phyloP scores from a whole-genome alignment of 2,329 filamentous ascomycete genomes.

The Beauveria sp. region DNA sequence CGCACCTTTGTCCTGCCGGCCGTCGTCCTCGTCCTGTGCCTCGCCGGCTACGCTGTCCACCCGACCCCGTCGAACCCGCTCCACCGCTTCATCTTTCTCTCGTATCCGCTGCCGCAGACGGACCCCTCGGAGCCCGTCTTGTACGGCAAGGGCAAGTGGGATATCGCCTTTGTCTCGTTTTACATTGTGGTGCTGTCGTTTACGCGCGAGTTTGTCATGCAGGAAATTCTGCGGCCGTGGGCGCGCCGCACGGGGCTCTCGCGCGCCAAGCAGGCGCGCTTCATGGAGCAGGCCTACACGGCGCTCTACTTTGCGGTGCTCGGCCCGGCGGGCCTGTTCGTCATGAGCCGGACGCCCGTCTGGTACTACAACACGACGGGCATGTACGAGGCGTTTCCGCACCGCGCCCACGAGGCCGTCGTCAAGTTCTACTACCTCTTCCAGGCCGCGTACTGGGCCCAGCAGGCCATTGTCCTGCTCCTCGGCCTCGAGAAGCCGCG shows the following conservation, averaged over 20 bases:
- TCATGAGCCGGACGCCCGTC: conserved; percentile 84
- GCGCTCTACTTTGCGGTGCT: conserved; percentile 82
- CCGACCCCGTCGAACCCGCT: conserved; percentile 73
- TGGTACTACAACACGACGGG: conserved; percentile 92
- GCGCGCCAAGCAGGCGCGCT: conserved; percentile 74
- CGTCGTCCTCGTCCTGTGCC: conserved; percentile 54
- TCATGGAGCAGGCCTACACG: conserved; percentile 96
- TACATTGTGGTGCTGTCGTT: conserved; percentile 88
- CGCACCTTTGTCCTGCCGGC: conserved; percentile 61
- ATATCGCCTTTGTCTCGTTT: conserved; percentile 81
- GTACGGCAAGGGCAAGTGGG: conserved; percentile 84
- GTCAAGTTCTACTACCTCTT: conserved; percentile 98
- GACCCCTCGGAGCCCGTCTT: conserved; percentile 44
- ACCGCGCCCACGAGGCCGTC: conserved; percentile 66
- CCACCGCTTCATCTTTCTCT: conserved; percentile 78
- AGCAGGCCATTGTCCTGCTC: conserved; percentile 83
- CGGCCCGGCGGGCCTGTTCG: conserved; percentile 76
- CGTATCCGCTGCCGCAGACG: conserved; percentile 60
- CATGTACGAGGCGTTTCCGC: conserved; percentile 87
- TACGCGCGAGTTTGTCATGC: conserved; percentile 94
- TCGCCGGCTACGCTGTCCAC: conserved; percentile 64
- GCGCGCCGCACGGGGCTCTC: conserved; percentile 64
- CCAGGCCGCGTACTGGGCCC: conserved; percentile 90
- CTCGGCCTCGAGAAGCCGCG: conserved; percentile 85
- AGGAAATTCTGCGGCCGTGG: conserved; percentile 72